Base-by-base conservation (phyloP, 495 filamentous ascomycete genomes). In the Cetradonia linearis region DNA sequence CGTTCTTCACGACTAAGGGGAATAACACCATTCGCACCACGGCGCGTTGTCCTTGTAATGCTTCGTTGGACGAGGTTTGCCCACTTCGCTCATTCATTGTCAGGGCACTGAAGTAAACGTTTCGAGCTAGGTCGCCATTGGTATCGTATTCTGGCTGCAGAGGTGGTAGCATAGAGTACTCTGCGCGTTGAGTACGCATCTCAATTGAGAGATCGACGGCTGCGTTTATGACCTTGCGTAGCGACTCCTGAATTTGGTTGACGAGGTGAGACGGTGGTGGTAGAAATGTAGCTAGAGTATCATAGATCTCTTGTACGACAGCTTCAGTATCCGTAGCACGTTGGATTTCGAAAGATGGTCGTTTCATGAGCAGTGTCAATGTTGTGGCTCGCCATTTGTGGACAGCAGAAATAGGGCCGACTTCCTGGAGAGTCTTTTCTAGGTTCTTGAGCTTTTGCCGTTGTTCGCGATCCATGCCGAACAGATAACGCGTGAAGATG, bases 381-480 rank as follows among this genome's bases (percentile, higher is more conserved):
- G 94, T 97, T 18, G 89, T 89, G 52, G 93, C 91, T 34, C 94
- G 88, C 93, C 93, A 98, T 71, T 94, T 89, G 58, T 91, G 87
- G 20, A 98, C 89, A 10, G 93, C 89, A 55, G 83, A 77, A 44
- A 78, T 77, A 9, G 88, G 85, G 68, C 89, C 92, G 65, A 95
- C 87, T 71, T 96, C 93, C 30, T 76, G 73, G n/a, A 98, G 78
- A 55, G 85, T 83, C 74, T 93, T 95, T 74, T 98, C 93, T 18
- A 97, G 82, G 9, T 82, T 81, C 73, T 97, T 95, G 68, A 98
- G 86, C 68, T 95, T 96, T 72, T 97, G 91, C 30, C 94, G 86
- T 69, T 98, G 91, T 69, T 96, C 93, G 55, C 90, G 81, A 72
- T 96, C 92, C 89, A 97, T 93, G 63, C 94, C 93, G 68, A 98